Evolutionary conservation across 306 rosid genomes (phyloP).

Genomic region (Begonia peltatifolia): DNA sequence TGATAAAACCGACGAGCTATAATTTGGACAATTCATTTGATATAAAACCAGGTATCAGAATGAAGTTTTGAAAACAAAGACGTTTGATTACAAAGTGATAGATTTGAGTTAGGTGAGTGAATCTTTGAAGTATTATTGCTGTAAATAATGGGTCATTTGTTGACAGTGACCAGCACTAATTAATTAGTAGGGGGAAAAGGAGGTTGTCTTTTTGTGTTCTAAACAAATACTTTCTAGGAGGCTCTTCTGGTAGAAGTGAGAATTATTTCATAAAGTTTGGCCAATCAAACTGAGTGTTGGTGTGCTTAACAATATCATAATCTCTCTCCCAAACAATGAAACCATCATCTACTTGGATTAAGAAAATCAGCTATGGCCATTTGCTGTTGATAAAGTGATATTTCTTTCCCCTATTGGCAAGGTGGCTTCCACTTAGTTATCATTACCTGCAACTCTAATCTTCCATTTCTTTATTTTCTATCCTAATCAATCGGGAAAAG

Average conservation of each 20-base stretch:
- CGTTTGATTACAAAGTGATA: no score
- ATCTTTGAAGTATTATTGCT: no score
- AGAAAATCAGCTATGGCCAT: neutral
- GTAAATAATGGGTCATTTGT: no score
- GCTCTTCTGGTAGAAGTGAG: conserved; percentile 14
- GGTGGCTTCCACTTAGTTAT: conserved; percentile 5
- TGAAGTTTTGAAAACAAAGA: no score
- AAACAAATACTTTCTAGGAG: conserved; percentile 7
- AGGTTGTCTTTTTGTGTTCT: conserved; percentile 14
- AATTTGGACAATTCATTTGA: no score
- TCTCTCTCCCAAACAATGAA: neutral
- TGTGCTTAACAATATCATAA: neutral
- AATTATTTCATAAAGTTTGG: neutral
- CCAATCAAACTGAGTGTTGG: neutral
- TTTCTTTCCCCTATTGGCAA: conserved; percentile 29
- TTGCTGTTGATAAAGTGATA: conserved; percentile 8
- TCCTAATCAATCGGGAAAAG: no score
- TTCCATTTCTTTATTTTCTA: no score
- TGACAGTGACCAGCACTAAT: conserved; percentile 9
- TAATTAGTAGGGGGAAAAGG: conserved; percentile 12
- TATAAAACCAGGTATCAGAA: no score
- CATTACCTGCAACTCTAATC: no score
- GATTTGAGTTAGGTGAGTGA: no score
- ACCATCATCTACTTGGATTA: neutral
- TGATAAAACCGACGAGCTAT: no score